Evolutionary conservation across 2,329 filamentous ascomycete species (phyloP), one percentile per base, ranked within the genome.

Genomic region (Hymenoscyphus fraxineus): DNA sequence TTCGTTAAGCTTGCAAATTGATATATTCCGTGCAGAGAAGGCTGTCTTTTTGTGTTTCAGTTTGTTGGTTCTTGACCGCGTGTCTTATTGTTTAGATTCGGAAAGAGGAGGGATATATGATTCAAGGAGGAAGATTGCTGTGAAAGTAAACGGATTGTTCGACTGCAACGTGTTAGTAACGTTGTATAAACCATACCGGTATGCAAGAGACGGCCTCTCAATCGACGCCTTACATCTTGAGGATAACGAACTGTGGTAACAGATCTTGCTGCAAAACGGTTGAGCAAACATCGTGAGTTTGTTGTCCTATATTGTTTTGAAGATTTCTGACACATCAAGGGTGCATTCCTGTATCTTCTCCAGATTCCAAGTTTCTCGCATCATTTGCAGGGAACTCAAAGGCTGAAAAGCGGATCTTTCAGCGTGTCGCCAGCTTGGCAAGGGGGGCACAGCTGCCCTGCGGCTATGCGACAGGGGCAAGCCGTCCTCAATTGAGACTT

Each of bases 341-440:
- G 13, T 54, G 47, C 7, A 22, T 54, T 54, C 47, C 19, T 54
- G 47, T 27, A 27, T 27, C 47, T 54, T 54, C 19, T 54, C 10
- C 47, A 54, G 47, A 54, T 54, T 54, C 47, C 47, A 54, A 54
- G 47, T 54, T 54, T 54, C 35, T 54, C 13, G 47, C 19, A 51
- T 54, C 19, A 15, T 27, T 13, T 22, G 12, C n/a, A 13, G 47
- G 19, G 47, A 7, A 27, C 9, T 13, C 13, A 54, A 54, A 54
- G 19, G 10, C 47, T 51, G 19, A 51, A 51, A 51, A 51, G 44
- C 44, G 44, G 47, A 54, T 27, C 22, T 13, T 22, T 22, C 47
- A 54, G 47, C 19, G 47, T 22, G 9, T 27, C 1, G 47, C 22
- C 47, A 54, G 19, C 47, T 54, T 54, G 47, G 47, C 47, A 13